phyloP scores from a whole-genome alignment of 2,329 filamentous ascomycete species.

The Epicoccum nigrum region DNA sequence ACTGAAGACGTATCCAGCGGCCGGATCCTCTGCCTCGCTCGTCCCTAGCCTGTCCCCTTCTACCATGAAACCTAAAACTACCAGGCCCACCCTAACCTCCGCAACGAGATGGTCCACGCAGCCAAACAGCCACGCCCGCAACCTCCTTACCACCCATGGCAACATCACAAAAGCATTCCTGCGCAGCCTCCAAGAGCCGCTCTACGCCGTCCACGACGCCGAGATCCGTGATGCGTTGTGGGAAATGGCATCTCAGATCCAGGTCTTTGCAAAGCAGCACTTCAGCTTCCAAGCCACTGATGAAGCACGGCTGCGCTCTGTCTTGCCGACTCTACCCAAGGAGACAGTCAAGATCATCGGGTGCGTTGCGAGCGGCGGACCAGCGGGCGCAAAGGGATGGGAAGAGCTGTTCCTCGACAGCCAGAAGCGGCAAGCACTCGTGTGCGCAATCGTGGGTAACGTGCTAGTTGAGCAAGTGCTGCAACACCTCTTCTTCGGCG shows the following conservation, averaged over 20 bases:
- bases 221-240: conserved; percentile 36
- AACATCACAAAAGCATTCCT: neutral
- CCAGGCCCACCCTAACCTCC: no score
- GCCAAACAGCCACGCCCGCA: conserved; percentile 1
- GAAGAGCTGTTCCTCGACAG: conserved; percentile 27
- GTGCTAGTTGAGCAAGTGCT: conserved; percentile 41
- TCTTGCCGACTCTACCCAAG: conserved; percentile 4
- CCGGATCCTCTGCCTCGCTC: no score
- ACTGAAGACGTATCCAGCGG: no score
- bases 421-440: conserved; percentile 28
- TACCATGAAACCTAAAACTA: no score
- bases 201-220: conserved; percentile 31
- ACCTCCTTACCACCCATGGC: neutral
- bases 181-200: conserved; percentile 21
- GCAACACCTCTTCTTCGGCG: conserved; percentile 35
- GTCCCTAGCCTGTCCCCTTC: neutral
- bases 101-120: neutral
- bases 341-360: conserved; percentile 35
- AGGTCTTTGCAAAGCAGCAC: conserved; percentile 17
- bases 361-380: conserved; percentile 34
- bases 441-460: conserved; percentile 38
- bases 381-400: conserved; percentile 31
- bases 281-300: conserved; percentile 14
- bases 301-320: neutral
- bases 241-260: conserved; percentile 25